Conservation (phyloP, 1,284 basidiomycete species). For the Anthracocystis setariae region DNA sequence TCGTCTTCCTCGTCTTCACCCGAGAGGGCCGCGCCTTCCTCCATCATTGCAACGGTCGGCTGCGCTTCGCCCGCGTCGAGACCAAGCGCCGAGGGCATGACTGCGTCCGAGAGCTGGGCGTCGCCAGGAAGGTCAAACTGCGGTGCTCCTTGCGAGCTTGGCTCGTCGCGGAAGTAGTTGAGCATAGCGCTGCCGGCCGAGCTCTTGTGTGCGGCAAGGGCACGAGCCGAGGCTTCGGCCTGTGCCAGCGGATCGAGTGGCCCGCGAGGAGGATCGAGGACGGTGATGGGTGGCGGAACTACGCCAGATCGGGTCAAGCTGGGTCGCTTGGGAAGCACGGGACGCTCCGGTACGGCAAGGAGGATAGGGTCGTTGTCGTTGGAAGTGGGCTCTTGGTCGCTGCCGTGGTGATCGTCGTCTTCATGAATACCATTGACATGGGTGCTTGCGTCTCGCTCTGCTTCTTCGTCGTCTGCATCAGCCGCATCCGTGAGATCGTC, state of each 20-base stretch:
- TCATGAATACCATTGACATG: neutral
- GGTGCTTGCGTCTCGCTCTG: conserved; percentile 6
- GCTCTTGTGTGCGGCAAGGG: conserved; percentile 40
- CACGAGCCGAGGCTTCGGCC: conserved; percentile 33
- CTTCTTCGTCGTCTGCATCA: conserved; percentile 25
- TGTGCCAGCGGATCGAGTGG: conserved; percentile 34
- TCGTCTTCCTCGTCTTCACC: conserved; percentile 23
- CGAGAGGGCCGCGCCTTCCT: conserved; percentile 12
- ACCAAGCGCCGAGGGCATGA: conserved; percentile 45
- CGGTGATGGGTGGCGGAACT: conserved; percentile 46
- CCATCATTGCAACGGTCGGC: conserved; percentile 27
- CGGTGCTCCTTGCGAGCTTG: conserved; percentile 16
- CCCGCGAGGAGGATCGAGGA: conserved; percentile 21
- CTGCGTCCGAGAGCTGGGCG: conserved; percentile 29
- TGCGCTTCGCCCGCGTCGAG: conserved; percentile 34
- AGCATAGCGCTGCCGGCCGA: conserved; percentile 45
- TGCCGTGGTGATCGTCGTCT: neutral
- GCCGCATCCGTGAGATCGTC: conserved; percentile 26
- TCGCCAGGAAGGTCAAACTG: conserved; percentile 18
- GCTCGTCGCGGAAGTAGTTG: conserved; percentile 48
- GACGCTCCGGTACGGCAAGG: conserved; percentile 14
- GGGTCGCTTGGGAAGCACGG: conserved; percentile 51
- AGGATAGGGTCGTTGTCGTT: neutral
- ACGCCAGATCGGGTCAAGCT: conserved; percentile 53
- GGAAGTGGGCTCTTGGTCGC: neutral